Evolutionary conservation across 2,329 filamentous ascomycete species (phyloP).

Genomic region (Pseudocercospora fuligena): DNA sequence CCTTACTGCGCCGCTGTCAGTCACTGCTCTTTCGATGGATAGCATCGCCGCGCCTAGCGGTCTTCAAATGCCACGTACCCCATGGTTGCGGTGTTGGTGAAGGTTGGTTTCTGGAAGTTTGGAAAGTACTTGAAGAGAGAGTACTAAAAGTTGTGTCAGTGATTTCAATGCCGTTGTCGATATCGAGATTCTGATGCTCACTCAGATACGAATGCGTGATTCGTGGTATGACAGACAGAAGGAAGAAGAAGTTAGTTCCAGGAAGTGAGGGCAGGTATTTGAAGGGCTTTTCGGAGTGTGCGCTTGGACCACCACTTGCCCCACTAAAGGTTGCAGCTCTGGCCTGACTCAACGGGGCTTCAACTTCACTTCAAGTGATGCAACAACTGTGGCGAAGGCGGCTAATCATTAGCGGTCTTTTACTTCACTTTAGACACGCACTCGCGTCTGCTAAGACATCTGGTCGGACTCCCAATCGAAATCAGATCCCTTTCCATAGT

Average conservation of each 20-base stretch:
- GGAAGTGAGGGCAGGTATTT: too few species aligned
- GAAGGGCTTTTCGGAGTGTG: too few species aligned
- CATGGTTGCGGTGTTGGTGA: constrained; percentile 58
- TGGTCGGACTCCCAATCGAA: too few species aligned
- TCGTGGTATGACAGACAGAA: constrained; percentile 33
- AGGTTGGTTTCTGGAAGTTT: constrained; percentile 30
- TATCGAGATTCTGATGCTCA: constrained; percentile 3
- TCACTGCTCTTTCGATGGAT: constrained; percentile 23
- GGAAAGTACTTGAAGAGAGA: constrained; percentile 24
- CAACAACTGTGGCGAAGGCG: not conserved
- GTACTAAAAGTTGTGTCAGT: constrained; percentile 5
- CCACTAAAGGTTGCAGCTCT: too few species aligned
- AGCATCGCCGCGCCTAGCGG: constrained; percentile 18
- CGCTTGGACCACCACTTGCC: not conserved
- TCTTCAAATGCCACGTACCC: constrained; percentile 55
- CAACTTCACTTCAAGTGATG: not conserved
- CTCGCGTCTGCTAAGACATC: not conserved
- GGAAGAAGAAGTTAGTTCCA: too few species aligned
- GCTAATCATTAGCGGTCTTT: not conserved
- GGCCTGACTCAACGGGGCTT: too few species aligned
- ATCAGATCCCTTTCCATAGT: too few species aligned
- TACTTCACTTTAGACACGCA: too few species aligned
- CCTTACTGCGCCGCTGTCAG: constrained; percentile 70
- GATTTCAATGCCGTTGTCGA: not conserved
- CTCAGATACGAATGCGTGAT: constrained; percentile 34